phyloP scores from a whole-genome alignment of 148 eudicot genomes.

The Vaccinium myrtillus region DNA sequence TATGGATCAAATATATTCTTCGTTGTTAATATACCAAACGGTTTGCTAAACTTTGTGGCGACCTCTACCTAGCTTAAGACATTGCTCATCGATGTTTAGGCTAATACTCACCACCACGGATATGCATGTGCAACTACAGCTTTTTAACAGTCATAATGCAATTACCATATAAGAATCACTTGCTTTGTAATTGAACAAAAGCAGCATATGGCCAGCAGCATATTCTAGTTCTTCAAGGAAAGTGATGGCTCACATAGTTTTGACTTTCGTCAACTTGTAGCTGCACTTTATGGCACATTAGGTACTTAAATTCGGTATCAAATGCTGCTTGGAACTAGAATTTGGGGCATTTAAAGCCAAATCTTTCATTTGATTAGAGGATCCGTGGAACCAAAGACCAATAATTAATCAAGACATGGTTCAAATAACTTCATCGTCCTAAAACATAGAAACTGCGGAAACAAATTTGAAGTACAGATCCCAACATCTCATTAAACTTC shows the following conservation, averaged over 20 bases:
- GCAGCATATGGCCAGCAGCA: neutral
- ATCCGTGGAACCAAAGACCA: neutral
- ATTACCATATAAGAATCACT: neutral
- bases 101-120: neutral
- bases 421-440: neutral
- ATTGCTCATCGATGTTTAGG: neutral
- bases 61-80: neutral
- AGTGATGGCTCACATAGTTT: neutral
- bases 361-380: neutral
- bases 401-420: neutral
- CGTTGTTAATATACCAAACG: neutral
- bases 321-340: neutral
- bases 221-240: neutral
- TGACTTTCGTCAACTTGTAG: neutral
- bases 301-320: neutral
- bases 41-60: neutral
- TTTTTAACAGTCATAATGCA: neutral
- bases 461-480: neutral
- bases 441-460: neutral
- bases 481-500: neutral
- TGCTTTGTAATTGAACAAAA: neutral
- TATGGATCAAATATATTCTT: neutral
- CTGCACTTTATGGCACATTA: neutral
- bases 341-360: neutral
- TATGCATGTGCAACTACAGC: neutral